Base-by-base conservation (phyloP, 768 basidiomycete genomes). In the Rhodosporidiobolus sp. region DNA sequence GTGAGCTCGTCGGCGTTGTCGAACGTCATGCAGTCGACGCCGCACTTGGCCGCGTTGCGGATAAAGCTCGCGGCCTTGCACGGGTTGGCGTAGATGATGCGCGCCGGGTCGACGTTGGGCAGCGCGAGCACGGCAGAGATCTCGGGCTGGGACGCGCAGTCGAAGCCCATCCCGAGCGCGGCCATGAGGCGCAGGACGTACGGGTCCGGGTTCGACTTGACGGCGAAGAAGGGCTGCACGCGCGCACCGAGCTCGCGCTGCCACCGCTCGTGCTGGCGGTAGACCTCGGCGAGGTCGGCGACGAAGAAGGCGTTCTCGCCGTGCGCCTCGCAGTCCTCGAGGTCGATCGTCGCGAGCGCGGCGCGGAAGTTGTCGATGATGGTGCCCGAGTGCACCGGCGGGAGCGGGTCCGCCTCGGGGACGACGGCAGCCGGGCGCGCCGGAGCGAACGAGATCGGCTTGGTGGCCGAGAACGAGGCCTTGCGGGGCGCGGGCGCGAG, bases 201-300 rank as follows among this genome's bases (percentile, higher is more conserved):
- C 7, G 94, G 93, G 79, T 98, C 95, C 30, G 96, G 95, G 83
- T 99, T 99, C 83, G 93, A 96, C 83, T 99, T 99, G 79, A 98
- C 88, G 70, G 96, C 93, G 82, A 94, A 97, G 83, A 91, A 95
- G 19, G 94, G 93, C 76, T 92, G 88, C n/a, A 97, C 87, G 65
- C 90, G 86, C 7, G 91, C 89, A 28, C 81, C 81, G n/a, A 99
- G 85, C 74, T 85, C 85, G 26, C 83, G 80, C 69, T 84, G 84
- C 95, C 95, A 99, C 63, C 91, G 86, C 77, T 87, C 84, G 78
- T 92, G 90, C 79, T 95, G 93, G 64, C 83, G 83, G 80, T 90
- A 96, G 9, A 98, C 90, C 76, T 89, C 86, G 76, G 89, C 87
- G 54, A 99, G 87, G 81, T 99, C 96, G 19, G 90, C 93, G 19